phyloP scores from a whole-genome alignment of 1,284 basidiomycete species.

The Ceratobasidium sp. region DNA sequence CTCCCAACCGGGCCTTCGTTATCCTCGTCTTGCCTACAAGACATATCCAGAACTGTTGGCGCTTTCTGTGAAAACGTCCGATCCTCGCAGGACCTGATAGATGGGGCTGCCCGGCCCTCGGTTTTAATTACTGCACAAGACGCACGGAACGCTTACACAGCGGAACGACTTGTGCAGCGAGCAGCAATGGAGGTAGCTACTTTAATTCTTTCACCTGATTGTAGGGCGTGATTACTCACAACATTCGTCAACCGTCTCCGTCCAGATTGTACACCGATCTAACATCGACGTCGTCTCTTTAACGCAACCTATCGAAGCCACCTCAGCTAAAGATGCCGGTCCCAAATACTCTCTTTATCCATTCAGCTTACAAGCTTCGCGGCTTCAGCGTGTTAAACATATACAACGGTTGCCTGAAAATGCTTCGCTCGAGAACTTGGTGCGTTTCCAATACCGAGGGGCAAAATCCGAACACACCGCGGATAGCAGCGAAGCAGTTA shows the following conservation, averaged over 20 bases:
- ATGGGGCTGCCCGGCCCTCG: background rate
- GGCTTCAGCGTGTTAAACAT: conserved; percentile 21
- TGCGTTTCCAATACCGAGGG: background rate
- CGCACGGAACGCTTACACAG: conserved; percentile 32
- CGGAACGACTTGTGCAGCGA: conserved; percentile 37
- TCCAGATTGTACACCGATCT: conserved; percentile 29
- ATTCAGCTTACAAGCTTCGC: conserved; percentile 18
- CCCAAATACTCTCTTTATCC: conserved; percentile 35
- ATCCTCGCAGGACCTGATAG: background rate
- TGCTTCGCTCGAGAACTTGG: conserved; percentile 4
- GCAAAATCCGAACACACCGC: conserved; percentile 3
- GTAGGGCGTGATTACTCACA: background rate
- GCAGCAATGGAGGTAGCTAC: conserved; percentile 29
- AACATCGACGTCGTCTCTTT: background rate
- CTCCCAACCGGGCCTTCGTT: conserved; percentile 30
- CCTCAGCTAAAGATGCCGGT: background rate
- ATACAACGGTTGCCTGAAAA: background rate
- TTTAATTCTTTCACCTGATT: background rate
- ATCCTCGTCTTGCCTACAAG: conserved; percentile 3
- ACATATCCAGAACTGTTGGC: conserved; percentile 24
- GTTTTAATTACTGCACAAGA: conserved; percentile 28
- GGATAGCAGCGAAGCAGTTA: conserved; percentile 20
- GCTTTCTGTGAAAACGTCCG: conserved; percentile 34
- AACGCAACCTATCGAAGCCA: background rate
- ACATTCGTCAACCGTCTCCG: background rate